Evolutionary conservation across 331 rosid species (phyloP).

Genomic region (Spiraea crenata): DNA sequence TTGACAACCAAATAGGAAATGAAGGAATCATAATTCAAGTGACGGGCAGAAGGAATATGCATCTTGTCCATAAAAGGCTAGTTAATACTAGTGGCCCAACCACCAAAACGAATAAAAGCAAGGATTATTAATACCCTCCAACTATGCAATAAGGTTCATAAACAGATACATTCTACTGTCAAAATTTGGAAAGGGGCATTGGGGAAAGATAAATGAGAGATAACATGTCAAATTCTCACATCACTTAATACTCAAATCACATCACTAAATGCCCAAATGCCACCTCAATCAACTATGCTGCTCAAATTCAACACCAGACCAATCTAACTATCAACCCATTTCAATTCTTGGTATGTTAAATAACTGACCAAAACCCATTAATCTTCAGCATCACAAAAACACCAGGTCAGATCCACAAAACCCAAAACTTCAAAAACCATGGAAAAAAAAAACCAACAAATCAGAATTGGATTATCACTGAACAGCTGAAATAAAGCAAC

Average conservation of each 20-base stretch:
- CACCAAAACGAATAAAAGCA: background rate
- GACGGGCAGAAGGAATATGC: background rate
- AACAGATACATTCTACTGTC: background rate
- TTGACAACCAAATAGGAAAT: background rate
- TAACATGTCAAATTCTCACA: background rate
- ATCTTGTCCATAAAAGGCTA: background rate
- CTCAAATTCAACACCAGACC: slow-evolving; percentile 8
- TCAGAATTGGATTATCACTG: background rate
- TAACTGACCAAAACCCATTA: slow-evolving; percentile 1
- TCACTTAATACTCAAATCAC: background rate
- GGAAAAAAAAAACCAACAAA: background rate
- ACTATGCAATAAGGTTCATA: background rate
- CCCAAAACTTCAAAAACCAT: slow-evolving; percentile 2
- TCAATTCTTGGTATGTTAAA: slow-evolving; percentile 8
- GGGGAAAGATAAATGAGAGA: background rate
- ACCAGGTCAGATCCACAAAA: slow-evolving; percentile 51
- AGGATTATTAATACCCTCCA: background rate
- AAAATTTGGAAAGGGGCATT: background rate
- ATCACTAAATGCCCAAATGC: slow-evolving; percentile 24
- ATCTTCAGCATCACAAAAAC: slow-evolving; percentile 23
- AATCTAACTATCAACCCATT: slow-evolving; percentile 11
- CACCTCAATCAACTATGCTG: slow-evolving; percentile 17
- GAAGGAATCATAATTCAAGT: background rate
- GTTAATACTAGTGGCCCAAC: background rate
- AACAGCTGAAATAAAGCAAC: slow-evolving; percentile 2